These are phyloP conservation scores for Mediolabrus comicus DNA, from an alignment of 108 stramenopile species.

Conservation along the genomic window DNA sequence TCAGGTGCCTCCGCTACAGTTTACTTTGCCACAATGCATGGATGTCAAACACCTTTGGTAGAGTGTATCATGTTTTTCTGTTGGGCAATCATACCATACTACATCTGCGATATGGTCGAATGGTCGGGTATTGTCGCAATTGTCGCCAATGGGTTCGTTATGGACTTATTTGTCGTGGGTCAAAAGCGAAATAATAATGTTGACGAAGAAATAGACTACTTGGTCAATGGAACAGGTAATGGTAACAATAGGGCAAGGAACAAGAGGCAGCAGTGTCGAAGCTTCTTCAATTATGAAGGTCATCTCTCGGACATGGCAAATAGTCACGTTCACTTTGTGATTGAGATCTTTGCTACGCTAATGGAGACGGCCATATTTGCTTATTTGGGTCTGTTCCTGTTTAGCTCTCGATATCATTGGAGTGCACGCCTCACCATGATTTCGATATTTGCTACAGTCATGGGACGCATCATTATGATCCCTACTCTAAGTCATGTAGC, in stretches of 20 bases:
- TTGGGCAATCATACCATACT: slow-evolving; percentile 63
- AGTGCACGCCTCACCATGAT: slow-evolving; percentile 61
- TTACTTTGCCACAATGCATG: slow-evolving; percentile 56
- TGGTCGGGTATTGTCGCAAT: slow-evolving; percentile 93
- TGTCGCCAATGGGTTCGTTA: slow-evolving; percentile 88
- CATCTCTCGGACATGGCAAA: slow-evolving; percentile 59
- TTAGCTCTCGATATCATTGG: slow-evolving; percentile 84
- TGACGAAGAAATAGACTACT: slow-evolving; percentile 49
- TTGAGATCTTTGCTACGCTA: slow-evolving; percentile 77
- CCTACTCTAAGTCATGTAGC: slow-evolving; percentile 65
- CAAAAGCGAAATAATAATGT: slow-evolving; percentile 36
- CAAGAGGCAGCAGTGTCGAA: slow-evolving; percentile 27
- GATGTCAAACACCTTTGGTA: slow-evolving; percentile 44
- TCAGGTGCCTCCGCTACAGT: slow-evolving; percentile 49
- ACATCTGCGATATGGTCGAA: slow-evolving; percentile 66
- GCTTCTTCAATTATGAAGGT: slow-evolving; percentile 48
- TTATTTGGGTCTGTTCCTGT: slow-evolving; percentile 86
- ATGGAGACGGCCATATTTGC: slow-evolving; percentile 94
- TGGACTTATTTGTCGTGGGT: slow-evolving; percentile 85
- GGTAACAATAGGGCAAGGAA: slow-evolving; percentile 9
- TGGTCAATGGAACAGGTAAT: slow-evolving; percentile 37
- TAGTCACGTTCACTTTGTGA: slow-evolving; percentile 81
- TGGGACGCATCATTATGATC: slow-evolving; percentile 81
- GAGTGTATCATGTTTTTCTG: slow-evolving; percentile 58
- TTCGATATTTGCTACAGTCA: slow-evolving; percentile 68